A percentile compares a stretch with the other conserved stretches of the same genome.
Conservation (phyloP, 2,329 filamentous ascomycete species). For the Sporothrix inflata region DNA sequence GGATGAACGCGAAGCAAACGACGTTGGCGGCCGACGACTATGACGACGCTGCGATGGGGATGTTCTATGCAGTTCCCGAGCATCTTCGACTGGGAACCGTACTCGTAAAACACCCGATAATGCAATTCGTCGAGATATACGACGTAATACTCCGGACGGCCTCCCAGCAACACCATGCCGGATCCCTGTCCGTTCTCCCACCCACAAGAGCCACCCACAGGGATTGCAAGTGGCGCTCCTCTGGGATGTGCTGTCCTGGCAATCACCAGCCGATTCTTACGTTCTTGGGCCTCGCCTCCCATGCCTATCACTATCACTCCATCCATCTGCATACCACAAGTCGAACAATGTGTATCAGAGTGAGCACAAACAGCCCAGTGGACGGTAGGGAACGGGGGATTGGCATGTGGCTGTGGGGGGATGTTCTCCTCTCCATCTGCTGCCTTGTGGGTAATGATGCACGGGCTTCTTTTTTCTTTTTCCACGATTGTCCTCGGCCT, state of each 20-base stretch:
- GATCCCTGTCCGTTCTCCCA: background rate
- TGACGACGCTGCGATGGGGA: background rate
- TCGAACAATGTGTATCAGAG: conserved; percentile 21
- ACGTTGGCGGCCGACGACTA: background rate
- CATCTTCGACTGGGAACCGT: too few species aligned
- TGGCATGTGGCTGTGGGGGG: conserved; percentile 16
- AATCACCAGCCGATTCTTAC: conserved; percentile 4
- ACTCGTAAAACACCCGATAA: background rate
- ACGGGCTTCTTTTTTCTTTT: conserved; percentile 2
- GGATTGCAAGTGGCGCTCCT: background rate
- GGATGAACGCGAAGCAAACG: background rate
- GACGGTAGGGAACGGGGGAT: background rate
- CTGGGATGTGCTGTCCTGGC: conserved; percentile 14
- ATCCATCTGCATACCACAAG: background rate
- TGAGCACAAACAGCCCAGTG: conserved; percentile 11
- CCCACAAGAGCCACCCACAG: background rate
- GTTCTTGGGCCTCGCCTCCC: background rate
- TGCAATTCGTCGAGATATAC: background rate
- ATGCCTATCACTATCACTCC: conserved; percentile 7
- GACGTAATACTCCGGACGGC: background rate
- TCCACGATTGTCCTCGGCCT: background rate
- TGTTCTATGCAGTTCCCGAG: background rate
- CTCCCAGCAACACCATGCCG: background rate
- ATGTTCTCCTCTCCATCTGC: background rate
- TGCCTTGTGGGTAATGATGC: background rate